Evolutionary conservation across 768 basidiomycete genomes (phyloP).

Genomic region (Podaxis carcinomalis): DNA sequence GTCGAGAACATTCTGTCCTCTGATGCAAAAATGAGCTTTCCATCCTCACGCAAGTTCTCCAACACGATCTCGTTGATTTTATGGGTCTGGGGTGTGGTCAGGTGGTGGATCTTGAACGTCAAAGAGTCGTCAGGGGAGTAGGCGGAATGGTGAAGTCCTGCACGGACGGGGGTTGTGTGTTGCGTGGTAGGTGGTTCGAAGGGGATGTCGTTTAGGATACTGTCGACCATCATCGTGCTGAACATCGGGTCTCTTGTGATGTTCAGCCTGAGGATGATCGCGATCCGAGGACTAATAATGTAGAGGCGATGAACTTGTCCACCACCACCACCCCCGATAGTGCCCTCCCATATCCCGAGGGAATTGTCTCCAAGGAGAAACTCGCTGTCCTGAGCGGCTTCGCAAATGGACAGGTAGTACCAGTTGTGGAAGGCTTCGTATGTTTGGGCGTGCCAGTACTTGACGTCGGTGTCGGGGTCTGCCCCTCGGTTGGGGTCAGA

Average conservation of each 20-base stretch:
- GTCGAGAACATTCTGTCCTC: constrained; percentile 20
- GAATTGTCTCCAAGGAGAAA: constrained; percentile 28
- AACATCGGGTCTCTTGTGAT: constrained; percentile 13
- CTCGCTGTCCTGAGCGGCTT: constrained; percentile 27
- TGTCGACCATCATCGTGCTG: constrained; percentile 18
- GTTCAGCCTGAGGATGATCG: constrained; percentile 21
- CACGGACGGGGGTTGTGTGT: not conserved
- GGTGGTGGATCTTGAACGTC: constrained; percentile 24
- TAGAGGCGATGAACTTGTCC: constrained; percentile 26
- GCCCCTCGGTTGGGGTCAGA: constrained; percentile 18
- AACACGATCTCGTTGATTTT: constrained; percentile 25
- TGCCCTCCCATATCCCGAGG: constrained; percentile 32
- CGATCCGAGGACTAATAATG: constrained; percentile 30
- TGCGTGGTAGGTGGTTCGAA: constrained; percentile 13
- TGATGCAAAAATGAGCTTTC: constrained; percentile 23
- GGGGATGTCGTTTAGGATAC: constrained; percentile 20
- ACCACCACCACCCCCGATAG: constrained; percentile 10
- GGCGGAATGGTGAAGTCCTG: constrained; percentile 8
- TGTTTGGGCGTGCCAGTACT: constrained; percentile 21
- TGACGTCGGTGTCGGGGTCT: constrained; percentile 19
- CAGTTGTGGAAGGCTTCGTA: constrained; percentile 24
- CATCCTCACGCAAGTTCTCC: constrained; percentile 17
- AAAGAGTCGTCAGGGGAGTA: constrained; percentile 15
- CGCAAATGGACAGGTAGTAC: constrained; percentile 30
- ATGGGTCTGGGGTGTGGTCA: constrained; percentile 22